Evolutionary conservation across 2,329 filamentous ascomycete genomes (phyloP).

Genomic region (Clonostachys rhizophaga): DNA sequence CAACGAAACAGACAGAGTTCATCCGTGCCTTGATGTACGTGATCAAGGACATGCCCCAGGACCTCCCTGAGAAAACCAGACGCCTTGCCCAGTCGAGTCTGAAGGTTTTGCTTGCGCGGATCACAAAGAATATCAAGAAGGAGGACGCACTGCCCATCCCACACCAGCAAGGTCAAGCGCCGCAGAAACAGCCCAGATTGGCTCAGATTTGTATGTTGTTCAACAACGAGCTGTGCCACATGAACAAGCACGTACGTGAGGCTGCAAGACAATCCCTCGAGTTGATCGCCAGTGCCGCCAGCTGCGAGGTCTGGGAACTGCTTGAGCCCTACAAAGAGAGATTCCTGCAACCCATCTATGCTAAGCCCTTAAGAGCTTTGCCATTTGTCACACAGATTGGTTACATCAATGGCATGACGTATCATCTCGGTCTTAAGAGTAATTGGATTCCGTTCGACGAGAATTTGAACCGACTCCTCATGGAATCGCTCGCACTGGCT

Average conservation of each 20-base stretch:
- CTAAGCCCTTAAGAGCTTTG: conserved; percentile 86
- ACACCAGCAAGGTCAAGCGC: conserved; percentile 35
- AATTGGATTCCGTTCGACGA: conserved; percentile 92
- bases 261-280: conserved; percentile 79
- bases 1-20: conserved; percentile 79
- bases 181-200: conserved; percentile 53
- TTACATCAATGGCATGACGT: conserved; percentile 96
- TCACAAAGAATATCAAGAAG: conserved; percentile 75
- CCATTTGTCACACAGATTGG: conserved; percentile 96
- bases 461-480: conserved; percentile 79
- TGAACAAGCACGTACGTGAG: conserved; percentile 91
- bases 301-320: conserved; percentile 79
- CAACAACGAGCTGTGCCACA: conserved; percentile 85
- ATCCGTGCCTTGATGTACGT: conserved; percentile 92
- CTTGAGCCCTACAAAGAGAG: conserved; percentile 87
- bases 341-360: conserved; percentile 86
- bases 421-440: conserved; percentile 83
- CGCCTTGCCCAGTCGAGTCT: conserved; percentile 79
- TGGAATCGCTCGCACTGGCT: conserved; percentile 89
- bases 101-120: conserved; percentile 71
- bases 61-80: conserved; percentile 86
- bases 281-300: conserved; percentile 73
- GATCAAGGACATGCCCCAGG: conserved; percentile 95
- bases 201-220: conserved; percentile 78
- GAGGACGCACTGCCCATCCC: conserved; percentile 52